Evolutionary conservation across 2,329 filamentous ascomycete species (phyloP).

Genomic region (Sporothrix euskadiensis): DNA sequence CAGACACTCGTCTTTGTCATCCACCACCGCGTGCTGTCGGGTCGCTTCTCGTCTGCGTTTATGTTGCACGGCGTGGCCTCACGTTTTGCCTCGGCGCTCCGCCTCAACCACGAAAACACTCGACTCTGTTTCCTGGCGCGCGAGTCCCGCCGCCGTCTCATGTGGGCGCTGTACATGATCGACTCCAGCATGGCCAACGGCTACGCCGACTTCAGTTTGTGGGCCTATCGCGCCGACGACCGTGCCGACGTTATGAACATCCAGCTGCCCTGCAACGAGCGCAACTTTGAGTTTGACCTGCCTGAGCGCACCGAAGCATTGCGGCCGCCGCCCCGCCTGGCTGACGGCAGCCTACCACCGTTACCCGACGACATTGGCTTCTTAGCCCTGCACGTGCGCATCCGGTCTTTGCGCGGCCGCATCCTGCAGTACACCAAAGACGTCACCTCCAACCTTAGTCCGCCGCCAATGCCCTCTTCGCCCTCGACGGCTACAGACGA

Average conservation of each 20-base stretch:
- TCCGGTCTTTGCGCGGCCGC: constrained; percentile 56
- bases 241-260: constrained; percentile 43
- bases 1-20: constrained; percentile 50
- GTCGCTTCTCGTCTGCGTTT: constrained; percentile 50
- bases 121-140: constrained; percentile 48
- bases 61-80: constrained; percentile 50
- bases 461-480: neutral
- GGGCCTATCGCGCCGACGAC: constrained; percentile 43
- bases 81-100: constrained; percentile 52
- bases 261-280: constrained; percentile 53
- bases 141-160: constrained; percentile 48
- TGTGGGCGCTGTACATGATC: constrained; percentile 54
- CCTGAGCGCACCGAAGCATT: constrained; percentile 56
- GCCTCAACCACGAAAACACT: constrained; percentile 52
- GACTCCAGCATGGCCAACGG: constrained; percentile 51
- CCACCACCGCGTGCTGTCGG: constrained; percentile 50
- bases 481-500: neutral
- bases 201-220: constrained; percentile 49
- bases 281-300: constrained; percentile 58
- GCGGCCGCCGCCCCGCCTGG: constrained; percentile 45
- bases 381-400: constrained; percentile 57
- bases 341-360: constrained; percentile 46
- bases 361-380: constrained; percentile 57
- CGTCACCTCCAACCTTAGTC: constrained; percentile 30
- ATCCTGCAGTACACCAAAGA: constrained; percentile 57